phyloP scores from a whole-genome alignment of 805 yeast genomes.

The Candida tammaniensis region DNA sequence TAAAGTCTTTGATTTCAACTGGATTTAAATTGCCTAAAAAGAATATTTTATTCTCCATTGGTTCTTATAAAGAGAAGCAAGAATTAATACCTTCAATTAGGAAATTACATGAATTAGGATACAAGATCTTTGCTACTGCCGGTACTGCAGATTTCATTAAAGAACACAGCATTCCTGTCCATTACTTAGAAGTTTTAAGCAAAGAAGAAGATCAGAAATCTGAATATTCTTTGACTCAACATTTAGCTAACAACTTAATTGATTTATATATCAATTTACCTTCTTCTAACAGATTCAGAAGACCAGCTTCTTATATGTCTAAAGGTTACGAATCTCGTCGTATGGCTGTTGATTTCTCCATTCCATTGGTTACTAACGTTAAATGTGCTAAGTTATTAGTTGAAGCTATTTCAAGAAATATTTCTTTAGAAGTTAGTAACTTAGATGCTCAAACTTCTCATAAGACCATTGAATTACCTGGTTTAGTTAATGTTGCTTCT shows the following conservation, averaged over 20 bases:
- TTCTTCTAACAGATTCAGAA: constrained; percentile 93
- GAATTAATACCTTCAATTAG: constrained; percentile 87
- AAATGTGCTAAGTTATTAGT: constrained; percentile 93
- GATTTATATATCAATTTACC: constrained; percentile 97
- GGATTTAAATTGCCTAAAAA: constrained; percentile 95
- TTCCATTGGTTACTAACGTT: constrained; percentile 96
- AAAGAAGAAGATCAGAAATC: constrained; percentile 78
- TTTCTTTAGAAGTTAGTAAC: constrained; percentile 63
- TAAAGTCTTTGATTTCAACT: constrained; percentile 90
- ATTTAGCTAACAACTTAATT: constrained; percentile 93
- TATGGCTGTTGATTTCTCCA: constrained; percentile 98
- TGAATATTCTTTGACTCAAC: constrained; percentile 94
- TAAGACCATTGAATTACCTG: constrained; percentile 78
- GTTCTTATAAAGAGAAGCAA: constrained; percentile 94
- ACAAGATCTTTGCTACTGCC: constrained; percentile 91
- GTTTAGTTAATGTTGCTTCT: constrained; percentile 78
- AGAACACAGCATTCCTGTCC: constrained; percentile 92
- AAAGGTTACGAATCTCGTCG: constrained; percentile 98
- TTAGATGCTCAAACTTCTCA: constrained; percentile 91
- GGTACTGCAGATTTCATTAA: constrained; percentile 98
- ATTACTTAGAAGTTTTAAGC: constrained; percentile 83
- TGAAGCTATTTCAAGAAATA: constrained; percentile 84
- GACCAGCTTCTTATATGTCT: constrained; percentile 97
- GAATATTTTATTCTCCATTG: constrained; percentile 89
- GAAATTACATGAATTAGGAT: constrained; percentile 80